phyloP scores from a whole-genome alignment of 495 filamentous ascomycete species.

The Talaromyces proteolyticus region DNA sequence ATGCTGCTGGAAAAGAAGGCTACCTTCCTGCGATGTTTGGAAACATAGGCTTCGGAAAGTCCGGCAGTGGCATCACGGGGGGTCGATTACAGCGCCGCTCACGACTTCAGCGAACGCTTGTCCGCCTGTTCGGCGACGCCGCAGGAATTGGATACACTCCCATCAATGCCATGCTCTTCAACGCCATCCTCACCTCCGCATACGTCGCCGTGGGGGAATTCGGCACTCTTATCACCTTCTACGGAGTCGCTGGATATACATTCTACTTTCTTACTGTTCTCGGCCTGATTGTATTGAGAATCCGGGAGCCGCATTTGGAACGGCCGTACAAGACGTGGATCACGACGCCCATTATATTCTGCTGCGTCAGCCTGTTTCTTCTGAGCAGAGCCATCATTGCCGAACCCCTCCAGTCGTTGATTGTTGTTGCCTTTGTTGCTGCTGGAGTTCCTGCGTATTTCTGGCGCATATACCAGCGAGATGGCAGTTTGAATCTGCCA shows the following conservation, averaged over 20 bases:
- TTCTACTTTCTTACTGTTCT: conserved; percentile 97
- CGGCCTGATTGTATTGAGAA: conserved; percentile 82
- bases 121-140: conserved; percentile 53
- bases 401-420: conserved; percentile 80
- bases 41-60: conserved; percentile 65
- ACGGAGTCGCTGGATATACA: conserved; percentile 91
- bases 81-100: conserved; percentile 49
- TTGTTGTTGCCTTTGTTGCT: conserved; percentile 77
- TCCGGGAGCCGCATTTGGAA: conserved; percentile 83
- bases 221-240: conserved; percentile 86
- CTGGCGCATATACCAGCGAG: conserved; percentile 65
- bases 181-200: conserved; percentile 58
- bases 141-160: conserved; percentile 71
- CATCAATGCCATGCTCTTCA: conserved; percentile 82
- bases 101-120: conserved; percentile 51
- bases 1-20: conserved; percentile 91
- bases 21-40: conserved; percentile 84
- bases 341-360: conserved; percentile 93
- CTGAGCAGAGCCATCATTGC: conserved; percentile 82
- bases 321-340: conserved; percentile 95
- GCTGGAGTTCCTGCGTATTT: conserved; percentile 84
- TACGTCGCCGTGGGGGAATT: conserved; percentile 91
- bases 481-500: conserved; percentile 36
- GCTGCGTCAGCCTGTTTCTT: conserved; percentile 92
- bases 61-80: conserved; percentile 20